A percentile compares a stretch with the other conserved stretches of the same genome.
Conservation (phyloP, 2,329 filamentous ascomycete species). For the Botrytis fabae region DNA sequence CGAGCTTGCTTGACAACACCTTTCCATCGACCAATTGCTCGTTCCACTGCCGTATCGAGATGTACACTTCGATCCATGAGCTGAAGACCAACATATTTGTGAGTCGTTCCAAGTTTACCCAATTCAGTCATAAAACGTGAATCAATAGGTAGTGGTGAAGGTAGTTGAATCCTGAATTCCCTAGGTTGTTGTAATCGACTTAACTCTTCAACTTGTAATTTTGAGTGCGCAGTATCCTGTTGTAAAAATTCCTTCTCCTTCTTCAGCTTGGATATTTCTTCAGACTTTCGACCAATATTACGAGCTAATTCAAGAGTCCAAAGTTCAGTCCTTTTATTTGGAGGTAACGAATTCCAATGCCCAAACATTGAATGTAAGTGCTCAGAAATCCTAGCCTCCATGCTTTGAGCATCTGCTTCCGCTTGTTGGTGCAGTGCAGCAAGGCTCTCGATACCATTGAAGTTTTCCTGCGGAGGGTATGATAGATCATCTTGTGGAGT, state of each 20-base stretch:
- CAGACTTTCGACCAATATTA: conserved; percentile 56
- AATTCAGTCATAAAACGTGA: conserved; percentile 50
- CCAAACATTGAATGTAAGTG: conserved; percentile 77
- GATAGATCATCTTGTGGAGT: conserved; percentile 52
- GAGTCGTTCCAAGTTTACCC: conserved; percentile 48
- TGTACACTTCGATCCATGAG: conserved; percentile 55
- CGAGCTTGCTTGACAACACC: conserved; percentile 56
- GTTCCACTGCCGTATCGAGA: conserved; percentile 52
- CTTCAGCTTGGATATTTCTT: conserved; percentile 53
- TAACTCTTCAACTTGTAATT: conserved; percentile 59
- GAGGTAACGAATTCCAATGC: conserved; percentile 69
- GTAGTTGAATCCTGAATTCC: conserved; percentile 56
- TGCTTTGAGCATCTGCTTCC: conserved; percentile 43
- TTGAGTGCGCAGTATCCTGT: conserved; percentile 59
- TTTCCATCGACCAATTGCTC: conserved; percentile 64
- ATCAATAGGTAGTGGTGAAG: conserved; percentile 54
- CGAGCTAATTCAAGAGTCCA: conserved; percentile 64
- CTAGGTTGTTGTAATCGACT: conserved; percentile 59
- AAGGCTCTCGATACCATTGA: conserved; percentile 38
- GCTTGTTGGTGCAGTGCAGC: conserved; percentile 41
- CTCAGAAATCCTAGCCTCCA: conserved; percentile 69
- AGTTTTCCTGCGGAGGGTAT: conserved; percentile 45
- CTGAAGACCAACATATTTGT: conserved; percentile 48
- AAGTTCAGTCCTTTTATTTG: conserved; percentile 56
- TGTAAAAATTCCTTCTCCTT: conserved; percentile 45